Evolutionary conservation across 2,329 filamentous ascomycete species (phyloP), one percentile per base, ranked within the genome.

Genomic region (Blastomyces gilchristii): DNA sequence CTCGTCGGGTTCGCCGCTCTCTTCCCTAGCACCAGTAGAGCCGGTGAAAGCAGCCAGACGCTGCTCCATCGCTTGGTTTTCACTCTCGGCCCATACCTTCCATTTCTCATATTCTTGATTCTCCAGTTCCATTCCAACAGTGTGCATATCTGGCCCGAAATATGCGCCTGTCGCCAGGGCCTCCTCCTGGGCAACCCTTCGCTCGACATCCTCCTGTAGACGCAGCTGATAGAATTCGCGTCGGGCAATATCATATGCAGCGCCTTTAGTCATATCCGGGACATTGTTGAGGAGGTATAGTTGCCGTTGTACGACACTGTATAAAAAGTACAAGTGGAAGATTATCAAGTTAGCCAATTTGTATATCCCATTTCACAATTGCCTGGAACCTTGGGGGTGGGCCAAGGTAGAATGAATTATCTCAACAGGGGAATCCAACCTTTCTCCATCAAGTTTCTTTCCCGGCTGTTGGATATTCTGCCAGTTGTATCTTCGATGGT

Each of bases 301-400:
- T 74, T 97, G 93, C 66, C 93, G 87, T 77, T 97, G 93, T 9
- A 97, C 86, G 64, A 97, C 94, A 75, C 93, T 97, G 71, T 64
- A 54, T 28, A 45, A 28, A 43, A 43, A 60, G 11, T 22, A 14
- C 22, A 59, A 43, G 25, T 37, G 49, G 43, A 39, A n/a, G 34
- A 22, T 34, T 18, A 49, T 34, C 12, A 49, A 25, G 58, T 59
- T 49, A 59, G 58, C 58, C 58, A 22, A 22, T 37, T 47, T n/a
- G 41, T 37, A n/a, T 59, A 22, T 14, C 9, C 16, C 12, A 37
- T 22, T 34, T 37, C 12, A 5, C 3, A 49, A 16, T 47, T 37
- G 14, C 22, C 1, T 45, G 39, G 39, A n/a, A 39, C 8, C n/a
- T 9, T 28, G 4, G 25, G 49, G 9, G 9, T 9, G 45, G 31